phyloP scores from a whole-genome alignment of 331 rosid species.

The Acacia concinna region DNA sequence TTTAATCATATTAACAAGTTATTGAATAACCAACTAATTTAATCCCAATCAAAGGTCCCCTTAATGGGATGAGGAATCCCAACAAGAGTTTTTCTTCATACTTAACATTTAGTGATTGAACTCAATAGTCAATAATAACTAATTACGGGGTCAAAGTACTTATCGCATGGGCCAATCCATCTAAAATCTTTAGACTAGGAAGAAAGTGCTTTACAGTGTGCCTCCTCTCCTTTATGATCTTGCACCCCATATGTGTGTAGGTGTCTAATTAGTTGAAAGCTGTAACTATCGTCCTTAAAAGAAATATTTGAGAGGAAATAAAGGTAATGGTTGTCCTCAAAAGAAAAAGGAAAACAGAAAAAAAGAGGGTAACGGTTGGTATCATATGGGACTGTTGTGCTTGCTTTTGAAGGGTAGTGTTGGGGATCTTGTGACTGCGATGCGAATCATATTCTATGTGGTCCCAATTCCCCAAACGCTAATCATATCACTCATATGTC shows the following conservation, averaged over 20 bases:
- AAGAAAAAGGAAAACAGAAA: neutral
- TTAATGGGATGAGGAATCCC: too few relatives aligned
- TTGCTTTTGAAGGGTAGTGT: neutral
- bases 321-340: neutral
- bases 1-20: too few relatives aligned
- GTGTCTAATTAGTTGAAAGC: neutral
- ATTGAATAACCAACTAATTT: too few relatives aligned
- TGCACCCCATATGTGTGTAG: neutral
- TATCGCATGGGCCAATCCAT: too few relatives aligned
- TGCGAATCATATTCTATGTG: neutral
- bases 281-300: neutral
- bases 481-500: neutral
- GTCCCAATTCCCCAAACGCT: neutral
- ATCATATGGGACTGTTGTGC: neutral
- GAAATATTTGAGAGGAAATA: neutral
- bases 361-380: neutral
- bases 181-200: neutral
- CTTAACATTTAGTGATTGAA: too few relatives aligned
- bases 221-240: neutral
- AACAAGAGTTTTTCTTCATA: too few relatives aligned
- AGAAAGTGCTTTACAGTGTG: neutral
- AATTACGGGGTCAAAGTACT: too few relatives aligned
- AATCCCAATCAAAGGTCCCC: too few relatives aligned
- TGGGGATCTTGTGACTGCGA: constrained; percentile 4
- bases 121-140: too few relatives aligned